Evolutionary conservation across 345 rosid species (phyloP), one percentile per base, ranked within the genome.

Genomic region (Sonneratia alba): DNA sequence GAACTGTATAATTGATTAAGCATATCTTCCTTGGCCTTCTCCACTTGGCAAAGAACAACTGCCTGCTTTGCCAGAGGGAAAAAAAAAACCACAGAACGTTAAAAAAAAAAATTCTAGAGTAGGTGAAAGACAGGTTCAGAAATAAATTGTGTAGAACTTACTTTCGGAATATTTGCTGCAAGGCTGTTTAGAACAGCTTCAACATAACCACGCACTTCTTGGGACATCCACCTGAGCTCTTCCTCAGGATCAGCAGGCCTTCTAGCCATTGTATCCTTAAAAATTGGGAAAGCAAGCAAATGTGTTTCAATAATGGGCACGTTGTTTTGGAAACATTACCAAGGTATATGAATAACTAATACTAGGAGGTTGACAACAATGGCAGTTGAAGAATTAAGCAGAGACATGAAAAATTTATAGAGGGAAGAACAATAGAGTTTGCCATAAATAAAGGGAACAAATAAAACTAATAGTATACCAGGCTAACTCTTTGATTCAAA

Each of bases 1-100:
- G 97, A 91, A 77, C 91, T 91, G 79, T 93, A 93, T 72, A 93
- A 81, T 76, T 93, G 98, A 85, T 88, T 93, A 43, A 93, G 85
- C 98, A 93, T 93, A 82, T 93, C 96, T 84, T 93, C 98, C 81
- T 87, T 91, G 13, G 98, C 88, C 80, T 93, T 93, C 80, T 93
- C 97, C 22, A 93, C 98, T 87, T 93, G 98, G 80, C 97, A 93
- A 74, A 93, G 95, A 75, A 93, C 97, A 81, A 93, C 92, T 15
- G 96, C 98, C 98, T 93, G 92, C 81, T 71, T 76, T 73, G 74
- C 68, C 77, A 77, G 2, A 21, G 24, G 36, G 22, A 45, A 13
- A 43, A 3, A 43, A 3, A 49, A 43, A 15, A 37, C 42, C 10
- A 9, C 45, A 42, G 1, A 42, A 42, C 10, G 45, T 42, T 42